phyloP scores from a whole-genome alignment of 2,329 filamentous ascomycete genomes.

The Westerdykella ornata region DNA sequence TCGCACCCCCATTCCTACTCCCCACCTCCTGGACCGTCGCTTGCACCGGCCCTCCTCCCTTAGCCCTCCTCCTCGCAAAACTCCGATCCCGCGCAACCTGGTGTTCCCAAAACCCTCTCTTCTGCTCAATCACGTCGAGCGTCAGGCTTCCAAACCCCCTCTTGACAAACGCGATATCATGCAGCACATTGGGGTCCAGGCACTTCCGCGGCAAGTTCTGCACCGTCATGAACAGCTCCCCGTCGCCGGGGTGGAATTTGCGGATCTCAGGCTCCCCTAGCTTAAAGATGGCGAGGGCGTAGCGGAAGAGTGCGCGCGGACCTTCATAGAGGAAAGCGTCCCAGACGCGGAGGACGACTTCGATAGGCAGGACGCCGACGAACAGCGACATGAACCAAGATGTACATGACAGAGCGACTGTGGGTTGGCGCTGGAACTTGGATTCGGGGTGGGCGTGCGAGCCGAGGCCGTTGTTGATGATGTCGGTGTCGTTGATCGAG shows the following conservation, averaged over 20 bases:
- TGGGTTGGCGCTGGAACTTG: slow-evolving; percentile 57
- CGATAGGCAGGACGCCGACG: slow-evolving; percentile 85
- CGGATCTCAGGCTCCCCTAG: slow-evolving; percentile 70
- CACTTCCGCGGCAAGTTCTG: slow-evolving; percentile 77
- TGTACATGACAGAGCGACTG: slow-evolving; percentile 86
- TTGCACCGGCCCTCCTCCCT: slow-evolving; percentile 7
- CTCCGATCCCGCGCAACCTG: slow-evolving; percentile 15
- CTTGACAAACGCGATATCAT: slow-evolving; percentile 76
- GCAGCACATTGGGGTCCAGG: slow-evolving; percentile 71
- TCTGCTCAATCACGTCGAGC: slow-evolving; percentile 72
- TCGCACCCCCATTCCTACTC: not conserved
- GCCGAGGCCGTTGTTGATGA: slow-evolving; percentile 32
- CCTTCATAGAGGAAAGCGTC: slow-evolving; percentile 95
- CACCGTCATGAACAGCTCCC: slow-evolving; percentile 94
- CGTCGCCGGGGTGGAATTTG: slow-evolving; percentile 70
- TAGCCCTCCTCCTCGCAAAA: slow-evolving; percentile 47
- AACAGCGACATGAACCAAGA: slow-evolving; percentile 99
- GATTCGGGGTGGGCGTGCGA: slow-evolving; percentile 30
- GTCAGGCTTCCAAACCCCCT: slow-evolving; percentile 75
- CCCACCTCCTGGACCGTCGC: not conserved
- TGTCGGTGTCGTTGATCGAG: slow-evolving; percentile 74
- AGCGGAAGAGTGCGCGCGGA: slow-evolving; percentile 85
- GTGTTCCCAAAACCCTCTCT: slow-evolving; percentile 45
- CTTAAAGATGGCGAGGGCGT: slow-evolving; percentile 88
- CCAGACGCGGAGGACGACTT: slow-evolving; percentile 88